These are phyloP conservation scores for Zygotorulaspora florentina DNA, from an alignment of 805 yeast genomes.

Conservation along the genomic window DNA sequence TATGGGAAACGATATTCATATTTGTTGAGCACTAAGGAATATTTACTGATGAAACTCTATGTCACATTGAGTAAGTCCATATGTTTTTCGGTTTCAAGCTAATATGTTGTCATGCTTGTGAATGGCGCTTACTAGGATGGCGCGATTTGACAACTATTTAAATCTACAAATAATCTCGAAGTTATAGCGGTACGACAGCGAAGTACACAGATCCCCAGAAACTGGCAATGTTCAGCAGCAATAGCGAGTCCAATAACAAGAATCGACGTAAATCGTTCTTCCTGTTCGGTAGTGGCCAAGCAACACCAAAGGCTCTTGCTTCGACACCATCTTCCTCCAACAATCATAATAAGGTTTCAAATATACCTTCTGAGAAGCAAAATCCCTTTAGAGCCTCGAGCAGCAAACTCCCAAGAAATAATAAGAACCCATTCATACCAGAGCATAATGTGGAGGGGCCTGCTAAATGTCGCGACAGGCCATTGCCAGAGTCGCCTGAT, in stretches of 20 bases:
- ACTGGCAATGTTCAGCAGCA: slow-evolving; percentile 18
- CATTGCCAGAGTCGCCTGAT: neutral
- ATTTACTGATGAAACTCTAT: no score
- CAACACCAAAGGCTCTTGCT: slow-evolving; percentile 15
- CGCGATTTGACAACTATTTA: no score
- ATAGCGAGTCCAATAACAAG: slow-evolving; percentile 12
- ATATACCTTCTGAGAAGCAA: neutral
- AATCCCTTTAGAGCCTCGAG: neutral
- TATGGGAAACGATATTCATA: no score
- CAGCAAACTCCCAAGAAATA: slow-evolving; percentile 6
- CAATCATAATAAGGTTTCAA: neutral
- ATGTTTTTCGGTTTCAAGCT: no score
- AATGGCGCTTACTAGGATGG: no score
- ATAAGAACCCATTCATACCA: slow-evolving; percentile 9
- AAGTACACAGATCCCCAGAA: neutral
- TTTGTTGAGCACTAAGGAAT: no score
- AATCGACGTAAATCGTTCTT: slow-evolving; percentile 21
- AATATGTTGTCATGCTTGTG: no score
- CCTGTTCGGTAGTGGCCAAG: slow-evolving; percentile 16
- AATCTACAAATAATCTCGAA: no score
- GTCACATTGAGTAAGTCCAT: no score
- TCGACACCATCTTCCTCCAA: slow-evolving; percentile 1
- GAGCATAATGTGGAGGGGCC: neutral
- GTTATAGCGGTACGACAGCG: neutral
- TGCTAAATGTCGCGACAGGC: neutral